These are phyloP conservation scores for Darksidea phi DNA, from an alignment of 495 filamentous ascomycete genomes.

Conservation along the genomic window DNA sequence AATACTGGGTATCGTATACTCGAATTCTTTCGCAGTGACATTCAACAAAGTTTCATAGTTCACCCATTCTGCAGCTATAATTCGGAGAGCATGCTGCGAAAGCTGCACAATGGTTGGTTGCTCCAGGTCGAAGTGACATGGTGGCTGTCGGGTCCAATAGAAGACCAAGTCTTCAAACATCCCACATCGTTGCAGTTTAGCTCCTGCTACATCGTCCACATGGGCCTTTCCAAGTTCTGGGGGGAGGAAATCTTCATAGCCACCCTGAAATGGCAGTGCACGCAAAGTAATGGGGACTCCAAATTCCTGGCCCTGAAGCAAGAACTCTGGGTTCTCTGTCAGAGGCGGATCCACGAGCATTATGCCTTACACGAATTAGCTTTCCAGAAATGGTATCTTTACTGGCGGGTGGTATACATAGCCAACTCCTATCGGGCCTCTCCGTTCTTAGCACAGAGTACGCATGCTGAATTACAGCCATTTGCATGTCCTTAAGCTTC, in stretches of 20 bases:
- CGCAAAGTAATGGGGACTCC: no score
- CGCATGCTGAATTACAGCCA: no score
- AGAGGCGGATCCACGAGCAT: no score
- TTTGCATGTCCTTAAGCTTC: no score
- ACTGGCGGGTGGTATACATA: no score
- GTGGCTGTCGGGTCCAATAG: conserved; percentile 6
- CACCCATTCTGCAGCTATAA: conserved; percentile 30
- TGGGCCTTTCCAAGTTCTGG: not conserved
- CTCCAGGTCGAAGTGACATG: conserved; percentile 10
- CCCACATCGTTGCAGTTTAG: not conserved
- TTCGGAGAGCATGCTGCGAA: conserved; percentile 19
- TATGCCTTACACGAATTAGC: no score
- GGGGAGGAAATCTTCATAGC: conserved; percentile 19
- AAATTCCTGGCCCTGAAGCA: no score
- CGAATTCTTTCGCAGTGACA: conserved; percentile 18
- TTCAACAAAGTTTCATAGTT: conserved; percentile 28
- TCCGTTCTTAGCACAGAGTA: no score
- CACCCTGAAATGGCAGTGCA: conserved; percentile 15
- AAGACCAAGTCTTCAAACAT: conserved; percentile 11
- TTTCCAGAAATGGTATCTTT: no score
- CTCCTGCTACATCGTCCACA: not conserved
- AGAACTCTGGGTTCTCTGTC: no score
- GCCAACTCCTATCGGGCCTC: no score
- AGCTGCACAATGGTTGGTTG: conserved; percentile 4
- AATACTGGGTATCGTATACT: conserved; percentile 9